Percentiles rank a stretch among this genome's conserved stretches.
Evolutionary conservation across 2,329 filamentous ascomycete genomes (phyloP).

Genomic region (Cercospora sp.): DNA sequence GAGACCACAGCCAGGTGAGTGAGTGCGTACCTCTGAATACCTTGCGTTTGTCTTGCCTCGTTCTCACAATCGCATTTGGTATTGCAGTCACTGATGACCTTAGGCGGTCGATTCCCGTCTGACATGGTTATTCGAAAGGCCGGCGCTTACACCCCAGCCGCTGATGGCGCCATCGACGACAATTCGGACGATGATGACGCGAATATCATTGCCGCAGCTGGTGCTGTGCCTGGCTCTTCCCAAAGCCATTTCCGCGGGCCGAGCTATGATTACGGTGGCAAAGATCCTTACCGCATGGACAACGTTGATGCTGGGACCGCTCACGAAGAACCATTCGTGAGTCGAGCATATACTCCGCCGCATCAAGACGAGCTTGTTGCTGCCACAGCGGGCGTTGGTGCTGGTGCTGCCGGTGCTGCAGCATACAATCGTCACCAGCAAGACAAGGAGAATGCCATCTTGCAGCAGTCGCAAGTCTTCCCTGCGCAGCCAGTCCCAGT

Average conservation of each 20-base stretch:
- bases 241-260: slow-evolving; percentile 18
- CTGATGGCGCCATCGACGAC: slow-evolving; percentile 68
- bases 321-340: slow-evolving; percentile 16
- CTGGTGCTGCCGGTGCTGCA: slow-evolving; percentile 37
- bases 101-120: slow-evolving; percentile 79
- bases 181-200: slow-evolving; percentile 63
- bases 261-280: slow-evolving; percentile 30
- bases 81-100: slow-evolving; percentile 24
- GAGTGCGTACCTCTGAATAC: slow-evolving; percentile 38
- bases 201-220: slow-evolving; percentile 57
- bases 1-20: slow-evolving; percentile 81
- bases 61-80: slow-evolving; percentile 16
- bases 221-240: slow-evolving; percentile 39
- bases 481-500: slow-evolving; percentile 20
- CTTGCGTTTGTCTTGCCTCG: slow-evolving; percentile 25
- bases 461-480: neutral
- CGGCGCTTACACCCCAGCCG: slow-evolving; percentile 65
- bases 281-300: slow-evolving; percentile 36
- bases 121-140: slow-evolving; percentile 79
- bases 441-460: slow-evolving; percentile 6
- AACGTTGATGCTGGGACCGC: slow-evolving; percentile 28
- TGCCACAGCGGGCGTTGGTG: slow-evolving; percentile 44
- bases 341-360: slow-evolving; percentile 32
- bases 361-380: slow-evolving; percentile 43
- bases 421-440: slow-evolving; percentile 29